These are phyloP conservation scores for button mushroom (Agaricus bisporus) DNA, from an alignment of 768 basidiomycete genomes.

Conservation along the genomic window DNA sequence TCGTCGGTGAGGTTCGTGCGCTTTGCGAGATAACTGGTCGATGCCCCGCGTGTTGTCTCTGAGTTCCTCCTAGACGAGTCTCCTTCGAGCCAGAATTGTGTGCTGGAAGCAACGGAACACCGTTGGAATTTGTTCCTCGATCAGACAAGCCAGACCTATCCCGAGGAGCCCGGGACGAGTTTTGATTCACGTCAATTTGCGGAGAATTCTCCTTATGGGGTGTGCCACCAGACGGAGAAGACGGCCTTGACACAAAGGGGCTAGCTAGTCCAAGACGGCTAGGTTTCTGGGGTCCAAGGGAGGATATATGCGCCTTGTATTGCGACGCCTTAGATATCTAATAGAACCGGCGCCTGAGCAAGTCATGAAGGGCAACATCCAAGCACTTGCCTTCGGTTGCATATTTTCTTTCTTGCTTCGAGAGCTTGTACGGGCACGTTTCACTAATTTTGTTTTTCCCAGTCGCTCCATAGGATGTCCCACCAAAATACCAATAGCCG, in stretches of 20 bases:
- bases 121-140: constrained; percentile 12
- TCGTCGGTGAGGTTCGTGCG: not conserved
- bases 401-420: constrained; percentile 6
- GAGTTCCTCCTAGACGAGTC: not conserved
- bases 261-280: constrained; percentile 18
- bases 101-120: constrained; percentile 7
- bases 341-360: not conserved
- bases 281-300: not conserved
- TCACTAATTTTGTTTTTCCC: too few relatives aligned
- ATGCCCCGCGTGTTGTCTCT: not conserved
- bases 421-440: not conserved
- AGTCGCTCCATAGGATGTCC: not conserved
- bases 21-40: not conserved
- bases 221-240: constrained; percentile 14
- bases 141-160: constrained; percentile 6
- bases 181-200: not conserved
- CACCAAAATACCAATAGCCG: too few relatives aligned
- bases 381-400: not conserved
- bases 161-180: not conserved
- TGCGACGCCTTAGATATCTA: not conserved
- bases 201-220: not conserved
- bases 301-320: constrained; percentile 4
- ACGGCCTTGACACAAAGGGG: constrained; percentile 21
- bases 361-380: not conserved
- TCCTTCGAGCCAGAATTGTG: too few relatives aligned